phyloP scores from a whole-genome alignment of 257 asterid species.

The Perilla frutescens region DNA sequence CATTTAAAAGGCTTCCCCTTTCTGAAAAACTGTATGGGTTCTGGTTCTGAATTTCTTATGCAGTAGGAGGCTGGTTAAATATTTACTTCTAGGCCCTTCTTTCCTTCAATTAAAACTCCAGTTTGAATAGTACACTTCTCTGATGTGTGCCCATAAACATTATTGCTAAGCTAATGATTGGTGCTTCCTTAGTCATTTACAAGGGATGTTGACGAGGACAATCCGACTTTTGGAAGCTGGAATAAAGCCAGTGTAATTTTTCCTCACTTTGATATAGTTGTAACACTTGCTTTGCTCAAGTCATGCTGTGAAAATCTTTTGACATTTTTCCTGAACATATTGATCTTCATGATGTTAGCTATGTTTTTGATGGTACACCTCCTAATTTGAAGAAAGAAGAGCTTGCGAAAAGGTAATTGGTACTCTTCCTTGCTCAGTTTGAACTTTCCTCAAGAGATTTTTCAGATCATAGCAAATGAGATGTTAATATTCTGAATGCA shows the following conservation, averaged over 20 bases:
- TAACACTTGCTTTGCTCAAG: conserved; percentile 20
- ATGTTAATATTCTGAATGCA: conserved; percentile 45
- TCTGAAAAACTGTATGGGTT: neutral
- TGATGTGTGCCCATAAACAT: neutral
- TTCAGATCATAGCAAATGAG: conserved; percentile 23
- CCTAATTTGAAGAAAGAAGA: conserved; percentile 92
- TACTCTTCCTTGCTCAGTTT: conserved; percentile 26
- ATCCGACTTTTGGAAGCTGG: conserved; percentile 98
- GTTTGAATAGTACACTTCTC: neutral
- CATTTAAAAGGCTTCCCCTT: neutral
- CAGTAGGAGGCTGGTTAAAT: conserved; percentile 11
- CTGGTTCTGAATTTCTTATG: conserved; percentile 4
- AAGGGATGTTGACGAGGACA: conserved; percentile 93
- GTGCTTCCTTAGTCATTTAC: conserved; percentile 71
- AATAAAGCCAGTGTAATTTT: conserved; percentile 87
- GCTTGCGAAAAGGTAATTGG: conserved; percentile 87
- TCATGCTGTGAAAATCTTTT: conserved; percentile 21
- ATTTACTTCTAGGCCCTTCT: neutral
- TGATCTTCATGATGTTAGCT: conserved; percentile 50
- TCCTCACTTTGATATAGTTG: conserved; percentile 16
- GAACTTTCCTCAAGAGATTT: conserved; percentile 2
- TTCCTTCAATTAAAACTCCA: conserved; percentile 6
- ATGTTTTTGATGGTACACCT: conserved; percentile 92
- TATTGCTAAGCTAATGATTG: neutral
- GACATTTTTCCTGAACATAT: conserved; percentile 16